phyloP scores from a whole-genome alignment of 179 eudicot species.

The Carnegiea gigantea region DNA sequence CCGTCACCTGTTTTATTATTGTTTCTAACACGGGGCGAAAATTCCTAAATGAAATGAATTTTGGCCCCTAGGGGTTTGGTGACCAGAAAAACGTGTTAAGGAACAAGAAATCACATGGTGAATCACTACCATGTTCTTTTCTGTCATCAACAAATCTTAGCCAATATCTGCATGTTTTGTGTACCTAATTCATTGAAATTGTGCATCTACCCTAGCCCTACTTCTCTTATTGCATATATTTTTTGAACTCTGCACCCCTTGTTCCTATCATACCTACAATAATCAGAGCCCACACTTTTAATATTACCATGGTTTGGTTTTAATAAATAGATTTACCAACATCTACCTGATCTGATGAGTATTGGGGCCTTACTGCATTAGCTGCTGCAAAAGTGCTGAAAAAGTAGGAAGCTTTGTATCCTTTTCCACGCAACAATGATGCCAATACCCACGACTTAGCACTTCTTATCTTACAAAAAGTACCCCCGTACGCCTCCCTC shows the following conservation, averaged over 20 bases:
- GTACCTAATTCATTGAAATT: conserved; percentile 28
- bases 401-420: not conserved
- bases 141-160: conserved; percentile 6
- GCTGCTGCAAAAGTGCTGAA: not conserved
- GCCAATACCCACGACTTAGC: not conserved
- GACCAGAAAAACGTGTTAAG: not conserved
- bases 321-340: too few relatives aligned
- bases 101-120: conserved; percentile 3
- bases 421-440: not conserved
- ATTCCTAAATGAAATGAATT: not conserved
- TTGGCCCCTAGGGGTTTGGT: not conserved
- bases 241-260: not conserved
- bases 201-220: not conserved
- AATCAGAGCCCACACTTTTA: not conserved
- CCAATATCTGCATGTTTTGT: conserved; percentile 18
- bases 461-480: not conserved
- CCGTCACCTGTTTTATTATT: too few relatives aligned
- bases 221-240: too few relatives aligned
- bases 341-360: too few relatives aligned
- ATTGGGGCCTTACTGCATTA: not conserved
- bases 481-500: not conserved
- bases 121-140: not conserved
- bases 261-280: not conserved
- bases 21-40: not conserved
- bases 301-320: not conserved